Evolutionary conservation across 495 filamentous ascomycete species (phyloP), one percentile per base, ranked within the genome.

Genomic region (Aspergillus kassunensis): DNA sequence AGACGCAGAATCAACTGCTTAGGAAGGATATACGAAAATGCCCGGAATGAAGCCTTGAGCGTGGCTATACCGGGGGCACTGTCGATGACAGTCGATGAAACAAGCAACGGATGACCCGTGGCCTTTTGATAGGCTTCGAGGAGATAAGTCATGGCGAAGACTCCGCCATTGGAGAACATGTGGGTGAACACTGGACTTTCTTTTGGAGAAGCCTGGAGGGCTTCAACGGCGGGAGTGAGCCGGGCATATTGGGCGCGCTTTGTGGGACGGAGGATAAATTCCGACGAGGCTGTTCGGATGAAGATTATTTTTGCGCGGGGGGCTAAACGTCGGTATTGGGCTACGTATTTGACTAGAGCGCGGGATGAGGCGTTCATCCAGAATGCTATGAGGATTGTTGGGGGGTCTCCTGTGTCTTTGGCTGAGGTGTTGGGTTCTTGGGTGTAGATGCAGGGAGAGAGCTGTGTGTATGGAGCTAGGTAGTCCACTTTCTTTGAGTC

Each of bases 111-210:
- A 0, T 52, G 50, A 0, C 73, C 73, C 0, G 68, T 67, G 1
- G 57, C 56, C 9, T 56, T 34, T 12, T 57, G 60, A 40, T 71
- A 76, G 13, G 64, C 55, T 20, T 59, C 54, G 6, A 76, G 59
- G 27, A 74, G 36, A 36, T 73, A 53, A 6, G 60, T 57, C 0
- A 60, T 61, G 7, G 60, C 56, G 18, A 63, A 66, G 25, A 71
- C 34, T 11, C 73, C 73, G 19, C 73, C 73, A 40, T 76, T 76
- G 11, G 71, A 75, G 62, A 76, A 76, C 18, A 73, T 54, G 54
- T 76, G 73, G 33, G 75, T 51, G 34, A 64, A 68, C 11, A 70
- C 65, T 18, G 66, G 63, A 18, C 52, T 59, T 3, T 61, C 59
- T 25, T 61, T 55, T 33, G 51, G 49, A 25, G 44, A 48, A 7